Base-by-base conservation (phyloP, 306 rosid genomes). In the Begonia peltatifolia region DNA sequence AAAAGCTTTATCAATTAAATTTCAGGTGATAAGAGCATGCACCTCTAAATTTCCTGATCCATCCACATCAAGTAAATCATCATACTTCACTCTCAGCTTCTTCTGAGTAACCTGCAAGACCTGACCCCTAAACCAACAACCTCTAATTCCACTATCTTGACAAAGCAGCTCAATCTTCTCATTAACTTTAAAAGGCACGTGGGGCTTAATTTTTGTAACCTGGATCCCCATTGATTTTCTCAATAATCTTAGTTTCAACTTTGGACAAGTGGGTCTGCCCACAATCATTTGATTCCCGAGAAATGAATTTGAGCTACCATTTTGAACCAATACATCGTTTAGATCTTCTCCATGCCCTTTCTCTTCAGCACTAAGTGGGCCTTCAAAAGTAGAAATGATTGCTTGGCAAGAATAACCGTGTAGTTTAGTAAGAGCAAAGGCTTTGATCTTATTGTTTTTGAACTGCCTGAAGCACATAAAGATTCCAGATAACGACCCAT, bases 51-150 rank as follows among this genome's bases (percentile, higher is more conserved):
- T 68, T 38, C 72, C 74, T 2, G 18, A 14, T 25, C 68, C 95
- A 30, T 75, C 93, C 16, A 48, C 79, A 64, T 71, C 83, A 67
- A 68, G 58, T 57, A 86, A 54, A 56, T 82, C 88, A 38, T 71
- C 76, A 60, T 86, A 79, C 30, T 62, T 79, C 50, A 86, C 83
- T 79, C 79, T 82, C 67, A 86, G 63, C 67, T n/a, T 49, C 66
- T 56, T 82, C 50, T 52, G 80, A 54, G 81, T 68, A 7, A 49
- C 42, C 60, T 14, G 56, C 81, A 82, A 62, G 67, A 86, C 67
- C 74, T 80, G 73, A 63, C 93, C 77, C 52, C 84, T 80, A 63
- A 86, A 86, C 93, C 95, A 86, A 80, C 95, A 86, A 23, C 93
- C 95, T 66, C 93, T 71, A 13, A 86, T 66, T 71, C 95, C 95